A percentile compares a stretch with the other conserved stretches of the same genome.
phyloP scores from a whole-genome alignment of 208 protist genomes.

The Leishmania guyanensis region DNA sequence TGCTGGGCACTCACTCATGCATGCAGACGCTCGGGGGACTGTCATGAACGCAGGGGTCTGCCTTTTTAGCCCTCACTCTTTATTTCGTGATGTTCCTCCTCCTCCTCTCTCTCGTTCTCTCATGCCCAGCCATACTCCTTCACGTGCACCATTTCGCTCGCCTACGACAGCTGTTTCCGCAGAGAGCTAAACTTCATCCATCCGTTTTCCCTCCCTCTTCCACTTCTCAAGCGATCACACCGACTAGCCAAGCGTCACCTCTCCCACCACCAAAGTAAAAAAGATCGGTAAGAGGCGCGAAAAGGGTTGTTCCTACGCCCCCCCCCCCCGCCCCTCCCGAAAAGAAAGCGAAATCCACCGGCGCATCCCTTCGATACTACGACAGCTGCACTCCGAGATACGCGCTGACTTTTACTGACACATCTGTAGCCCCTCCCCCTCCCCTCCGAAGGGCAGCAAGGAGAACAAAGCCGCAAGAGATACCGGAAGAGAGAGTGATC shows the following conservation, averaged over 20 bases:
- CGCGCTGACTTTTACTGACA: neutral
- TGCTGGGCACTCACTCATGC: neutral
- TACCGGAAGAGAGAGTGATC: neutral
- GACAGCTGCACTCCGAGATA: neutral
- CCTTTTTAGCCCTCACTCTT: neutral
- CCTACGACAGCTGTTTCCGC: neutral
- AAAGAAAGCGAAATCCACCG: neutral
- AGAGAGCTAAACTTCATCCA: neutral
- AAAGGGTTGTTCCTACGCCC: neutral
- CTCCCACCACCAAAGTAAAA: conserved; percentile 15
- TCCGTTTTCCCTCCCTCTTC: neutral
- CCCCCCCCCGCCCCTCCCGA: neutral
- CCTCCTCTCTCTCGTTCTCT: neutral
- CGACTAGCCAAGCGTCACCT: neutral
- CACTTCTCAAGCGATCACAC: neutral
- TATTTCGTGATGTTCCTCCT: neutral
- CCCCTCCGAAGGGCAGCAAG: neutral
- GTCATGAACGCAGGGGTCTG: neutral
- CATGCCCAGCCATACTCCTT: neutral
- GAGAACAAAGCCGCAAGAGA: neutral
- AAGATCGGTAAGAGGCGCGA: neutral
- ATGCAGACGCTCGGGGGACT: neutral
- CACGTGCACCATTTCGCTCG: neutral
- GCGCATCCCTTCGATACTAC: neutral
- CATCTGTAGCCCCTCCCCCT: neutral